Conservation (phyloP, 371 early-diverging fungal genomes). For the Syncephalastrum contaminatum region DNA sequence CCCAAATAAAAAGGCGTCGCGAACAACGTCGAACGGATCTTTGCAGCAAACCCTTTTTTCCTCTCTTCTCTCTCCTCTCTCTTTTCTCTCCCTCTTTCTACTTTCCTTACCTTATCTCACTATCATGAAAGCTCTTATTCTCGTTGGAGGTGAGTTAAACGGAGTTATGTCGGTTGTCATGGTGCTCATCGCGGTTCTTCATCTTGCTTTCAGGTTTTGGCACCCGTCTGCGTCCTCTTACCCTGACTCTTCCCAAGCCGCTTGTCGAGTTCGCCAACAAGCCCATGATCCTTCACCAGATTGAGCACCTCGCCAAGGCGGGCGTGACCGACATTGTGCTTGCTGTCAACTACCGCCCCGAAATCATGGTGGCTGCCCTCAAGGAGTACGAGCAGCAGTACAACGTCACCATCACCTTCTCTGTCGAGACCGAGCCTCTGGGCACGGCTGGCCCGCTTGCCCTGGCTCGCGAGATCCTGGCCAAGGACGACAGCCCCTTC, state of each 20-base stretch:
- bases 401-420: conserved; percentile 95
- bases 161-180: not conserved
- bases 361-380: conserved; percentile 90
- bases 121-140: conserved; percentile 96
- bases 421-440: conserved; percentile 96
- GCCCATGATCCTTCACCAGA: conserved; percentile 99
- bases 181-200: not conserved
- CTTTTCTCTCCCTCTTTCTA: conserved; percentile 13
- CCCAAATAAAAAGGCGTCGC: conserved; percentile 5
- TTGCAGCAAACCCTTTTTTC: conserved; percentile 7
- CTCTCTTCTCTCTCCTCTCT: conserved; percentile 10
- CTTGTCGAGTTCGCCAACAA: conserved; percentile 99
- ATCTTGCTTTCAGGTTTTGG: conserved; percentile 83
- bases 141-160: conserved; percentile 90
- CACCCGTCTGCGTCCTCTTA: conserved; percentile 98
- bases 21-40: not conserved
- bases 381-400: conserved; percentile 88
- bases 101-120: conserved; percentile 14
- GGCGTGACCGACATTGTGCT: conserved; percentile 98
- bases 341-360: conserved; percentile 98
- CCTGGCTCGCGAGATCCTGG: conserved; percentile 90
- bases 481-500: conserved; percentile 93
- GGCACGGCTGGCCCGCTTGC: conserved; percentile 99
- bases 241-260: conserved; percentile 98
- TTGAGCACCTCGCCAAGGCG: conserved; percentile 96